phyloP scores from a whole-genome alignment of 2,329 filamentous ascomycete species.

The Pseudogymnoascus sp. region DNA sequence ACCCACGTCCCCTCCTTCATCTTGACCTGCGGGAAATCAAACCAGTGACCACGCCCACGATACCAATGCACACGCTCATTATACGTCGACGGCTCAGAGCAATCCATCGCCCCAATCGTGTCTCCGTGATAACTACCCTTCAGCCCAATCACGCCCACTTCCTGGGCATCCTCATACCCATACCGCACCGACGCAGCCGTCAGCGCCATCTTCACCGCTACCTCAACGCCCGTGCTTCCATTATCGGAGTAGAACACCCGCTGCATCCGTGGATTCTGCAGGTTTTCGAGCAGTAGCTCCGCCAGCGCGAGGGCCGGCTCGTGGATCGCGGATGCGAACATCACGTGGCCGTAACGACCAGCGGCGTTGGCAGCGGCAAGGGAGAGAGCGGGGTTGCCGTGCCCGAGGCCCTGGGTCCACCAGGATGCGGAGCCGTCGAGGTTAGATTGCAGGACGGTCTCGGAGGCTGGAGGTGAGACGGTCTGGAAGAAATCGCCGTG shows the following conservation, averaged over 20 bases:
- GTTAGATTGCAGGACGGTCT: constrained; percentile 49
- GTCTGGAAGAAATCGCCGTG: constrained; percentile 73
- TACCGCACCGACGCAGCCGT: constrained; percentile 62
- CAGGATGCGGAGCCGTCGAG: constrained; percentile 83
- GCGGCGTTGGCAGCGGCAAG: constrained; percentile 74
- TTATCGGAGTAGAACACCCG: constrained; percentile 82
- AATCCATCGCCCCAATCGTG: constrained; percentile 84
- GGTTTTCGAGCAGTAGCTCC: constrained; percentile 50
- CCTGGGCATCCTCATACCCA: constrained; percentile 49
- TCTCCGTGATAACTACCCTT: constrained; percentile 82
- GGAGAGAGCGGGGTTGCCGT: constrained; percentile 64
- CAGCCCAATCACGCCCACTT: constrained; percentile 64
- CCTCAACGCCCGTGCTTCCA: constrained; percentile 75
- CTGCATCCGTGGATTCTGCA: constrained; percentile 57
- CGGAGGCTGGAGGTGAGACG: constrained; percentile 2
- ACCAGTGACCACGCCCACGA: constrained; percentile 69
- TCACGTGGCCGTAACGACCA: constrained; percentile 78
- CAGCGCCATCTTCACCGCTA: constrained; percentile 78
- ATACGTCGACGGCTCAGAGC: constrained; percentile 66
- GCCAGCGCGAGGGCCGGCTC: constrained; percentile 67
- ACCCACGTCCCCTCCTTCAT: constrained; percentile 61
- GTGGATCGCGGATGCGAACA: constrained; percentile 78
- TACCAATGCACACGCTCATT: constrained; percentile 89
- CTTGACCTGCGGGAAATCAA: constrained; percentile 68
- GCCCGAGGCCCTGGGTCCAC: constrained; percentile 86